Base-by-base conservation (phyloP, 176 grass and related monocot genomes). In the Carex parvula region DNA sequence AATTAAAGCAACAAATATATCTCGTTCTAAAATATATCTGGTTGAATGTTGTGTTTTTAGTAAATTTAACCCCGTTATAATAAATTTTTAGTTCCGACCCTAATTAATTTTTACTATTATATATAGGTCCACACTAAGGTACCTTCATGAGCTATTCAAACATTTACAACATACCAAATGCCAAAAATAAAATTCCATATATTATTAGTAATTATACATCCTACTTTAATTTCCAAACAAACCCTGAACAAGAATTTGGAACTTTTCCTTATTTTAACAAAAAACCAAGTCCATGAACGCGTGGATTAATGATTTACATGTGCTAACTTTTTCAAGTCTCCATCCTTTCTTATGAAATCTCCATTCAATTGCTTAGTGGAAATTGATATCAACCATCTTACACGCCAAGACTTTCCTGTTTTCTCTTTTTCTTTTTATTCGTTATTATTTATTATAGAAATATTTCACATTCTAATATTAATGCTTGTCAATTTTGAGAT, bases 361-460 rank as follows among this genome's bases (percentile, higher is more conserved):
- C 63, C 80, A 68, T 54, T 83, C 9, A 83, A 83, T 68, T 83
- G 13, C 80, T 67, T 52, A 66, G 80, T 82, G 58, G 80, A 12
- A 29, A 15, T 42, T 60, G 18, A 66, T 82, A n/a, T 65, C 39
- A 52, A 50, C 18, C 80, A 21, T 82, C 80, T 82, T 82, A 46
- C 80, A 82, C 80, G 80, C 59, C 80, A 82, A 66, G 60, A 50
- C 79, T 82, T 48, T 62, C 70, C 52, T 74, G 53, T 15, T 37
- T 17, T 8, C 1, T 14, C 4, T 32, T 10, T 33, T 32, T 32
- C 0, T 39, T 5, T 6, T 41, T 70, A 5, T 68, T 7, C 18
- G 37, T 17, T 39, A 18, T 17, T 68, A 20, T 68, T 69, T 35
- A 37, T 37, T 42, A 3, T 70, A n/a, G 6, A 8, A 70, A 39